Evolutionary conservation across 345 rosid species (phyloP).

Genomic region (Ceriops zippeliana): DNA sequence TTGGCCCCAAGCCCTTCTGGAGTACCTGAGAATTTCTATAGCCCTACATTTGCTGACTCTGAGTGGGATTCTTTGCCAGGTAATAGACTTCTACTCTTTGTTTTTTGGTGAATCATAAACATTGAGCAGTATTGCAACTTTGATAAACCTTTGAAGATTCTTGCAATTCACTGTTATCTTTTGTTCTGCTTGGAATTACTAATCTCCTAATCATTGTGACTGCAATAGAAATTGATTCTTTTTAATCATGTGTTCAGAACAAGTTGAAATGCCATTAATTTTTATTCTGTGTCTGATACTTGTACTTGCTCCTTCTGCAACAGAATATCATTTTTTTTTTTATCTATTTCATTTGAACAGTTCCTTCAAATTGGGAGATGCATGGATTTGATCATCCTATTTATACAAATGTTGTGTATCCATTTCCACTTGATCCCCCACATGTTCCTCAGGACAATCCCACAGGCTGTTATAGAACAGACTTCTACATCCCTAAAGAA

Average conservation of each 20-base stretch:
- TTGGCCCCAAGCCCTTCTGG: constrained; percentile 60
- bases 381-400: constrained; percentile 96
- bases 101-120: not conserved
- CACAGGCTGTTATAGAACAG: constrained; percentile 90
- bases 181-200: not conserved
- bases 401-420: constrained; percentile 76
- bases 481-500: constrained; percentile 69
- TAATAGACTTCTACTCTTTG: constrained; percentile 17
- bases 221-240: not conserved
- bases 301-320: not conserved
- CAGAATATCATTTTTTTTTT: constrained; percentile 18
- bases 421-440: constrained; percentile 79
- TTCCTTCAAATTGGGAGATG: constrained; percentile 98
- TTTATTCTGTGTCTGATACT: not conserved
- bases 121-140: not conserved
- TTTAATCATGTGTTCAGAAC: not conserved
- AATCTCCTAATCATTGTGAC: constrained; percentile 1
- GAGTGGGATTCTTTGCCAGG: constrained; percentile 80
- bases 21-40: constrained; percentile 62
- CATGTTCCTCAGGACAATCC: constrained; percentile 76
- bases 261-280: not conserved
- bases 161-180: too few relatives aligned
- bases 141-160: not conserved
- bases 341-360: constrained; percentile 43
- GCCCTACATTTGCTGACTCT: constrained; percentile 55